These are phyloP conservation scores for Backusella morwellensis DNA, from an alignment of 192 early-diverging fungal species.

Conservation along the genomic window DNA sequence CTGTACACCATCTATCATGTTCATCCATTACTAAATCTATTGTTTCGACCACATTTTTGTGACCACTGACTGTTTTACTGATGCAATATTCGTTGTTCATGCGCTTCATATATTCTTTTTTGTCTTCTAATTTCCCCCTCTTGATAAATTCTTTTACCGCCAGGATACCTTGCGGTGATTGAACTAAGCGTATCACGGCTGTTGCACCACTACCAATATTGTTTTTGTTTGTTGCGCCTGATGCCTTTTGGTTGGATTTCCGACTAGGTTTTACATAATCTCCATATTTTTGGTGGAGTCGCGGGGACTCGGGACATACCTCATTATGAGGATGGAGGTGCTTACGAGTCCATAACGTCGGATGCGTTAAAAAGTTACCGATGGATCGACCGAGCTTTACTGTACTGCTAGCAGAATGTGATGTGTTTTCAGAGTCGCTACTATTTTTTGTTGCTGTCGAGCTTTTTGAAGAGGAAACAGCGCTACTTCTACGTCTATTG, in stretches of 20 bases:
- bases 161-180: slow-evolving; percentile 52
- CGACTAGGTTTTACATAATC: slow-evolving; percentile 21
- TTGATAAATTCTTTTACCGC: slow-evolving; percentile 90
- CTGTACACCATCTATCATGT: slow-evolving; percentile 77
- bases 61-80: slow-evolving; percentile 78
- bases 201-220: slow-evolving; percentile 88
- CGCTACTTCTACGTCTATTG: slow-evolving; percentile 1
- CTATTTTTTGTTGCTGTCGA: not conserved
- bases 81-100: slow-evolving; percentile 95
- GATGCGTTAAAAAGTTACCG: not conserved
- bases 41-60: slow-evolving; percentile 89
- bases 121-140: slow-evolving; percentile 77
- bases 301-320: not conserved
- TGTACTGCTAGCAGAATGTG: not conserved
- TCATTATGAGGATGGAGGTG: not conserved
- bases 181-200: slow-evolving; percentile 83
- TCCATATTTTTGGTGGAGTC: slow-evolving; percentile 21
- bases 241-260: not conserved
- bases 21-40: slow-evolving; percentile 97
- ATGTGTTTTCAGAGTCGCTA: not conserved
- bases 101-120: slow-evolving; percentile 96
- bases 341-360: not conserved
- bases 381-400: not conserved
- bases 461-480: not conserved
- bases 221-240: slow-evolving; percentile 14